These are phyloP conservation scores for Clitopilus hobsonii DNA, from an alignment of 768 basidiomycete species.

Conservation along the genomic window DNA sequence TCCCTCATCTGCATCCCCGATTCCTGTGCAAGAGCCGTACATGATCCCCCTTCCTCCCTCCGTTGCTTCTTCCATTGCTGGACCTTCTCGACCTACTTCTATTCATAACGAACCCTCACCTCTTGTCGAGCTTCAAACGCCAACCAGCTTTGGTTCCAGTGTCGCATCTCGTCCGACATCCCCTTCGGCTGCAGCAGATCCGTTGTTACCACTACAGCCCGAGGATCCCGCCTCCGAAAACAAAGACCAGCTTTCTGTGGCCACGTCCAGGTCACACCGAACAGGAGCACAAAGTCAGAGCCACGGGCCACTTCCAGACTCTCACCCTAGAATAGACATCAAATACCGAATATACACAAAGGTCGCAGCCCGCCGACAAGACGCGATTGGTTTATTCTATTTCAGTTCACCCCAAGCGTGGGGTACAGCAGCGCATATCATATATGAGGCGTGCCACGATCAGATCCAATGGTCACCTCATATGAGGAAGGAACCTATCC, in stretches of 20 bases:
- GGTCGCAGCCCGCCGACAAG: not conserved
- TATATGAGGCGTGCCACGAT: not conserved
- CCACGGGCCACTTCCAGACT: not conserved
- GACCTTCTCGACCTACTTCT: not conserved
- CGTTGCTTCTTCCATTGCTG: not conserved
- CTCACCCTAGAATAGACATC: not conserved
- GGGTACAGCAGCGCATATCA: not conserved
- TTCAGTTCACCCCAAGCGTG: not conserved
- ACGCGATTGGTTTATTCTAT: not conserved
- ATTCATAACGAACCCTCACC: not conserved
- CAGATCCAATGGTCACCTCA: not conserved
- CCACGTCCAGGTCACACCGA: not conserved
- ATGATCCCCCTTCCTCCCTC: not conserved
- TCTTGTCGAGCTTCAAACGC: not conserved
- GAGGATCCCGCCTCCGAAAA: too few relatives aligned
- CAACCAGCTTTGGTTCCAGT: not conserved
- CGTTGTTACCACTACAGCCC: too few relatives aligned
- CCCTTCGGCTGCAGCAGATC: too few relatives aligned
- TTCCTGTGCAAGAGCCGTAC: not conserved
- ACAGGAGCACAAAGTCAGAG: not conserved
- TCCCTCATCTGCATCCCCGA: not conserved
- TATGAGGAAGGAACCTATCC: not conserved
- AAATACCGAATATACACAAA: not conserved
- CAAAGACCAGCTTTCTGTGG: too few relatives aligned
- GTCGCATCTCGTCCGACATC: too few relatives aligned